These are phyloP conservation scores for Fraxinus albicans DNA, from an alignment of 305 asterid genomes.

Conservation along the genomic window DNA sequence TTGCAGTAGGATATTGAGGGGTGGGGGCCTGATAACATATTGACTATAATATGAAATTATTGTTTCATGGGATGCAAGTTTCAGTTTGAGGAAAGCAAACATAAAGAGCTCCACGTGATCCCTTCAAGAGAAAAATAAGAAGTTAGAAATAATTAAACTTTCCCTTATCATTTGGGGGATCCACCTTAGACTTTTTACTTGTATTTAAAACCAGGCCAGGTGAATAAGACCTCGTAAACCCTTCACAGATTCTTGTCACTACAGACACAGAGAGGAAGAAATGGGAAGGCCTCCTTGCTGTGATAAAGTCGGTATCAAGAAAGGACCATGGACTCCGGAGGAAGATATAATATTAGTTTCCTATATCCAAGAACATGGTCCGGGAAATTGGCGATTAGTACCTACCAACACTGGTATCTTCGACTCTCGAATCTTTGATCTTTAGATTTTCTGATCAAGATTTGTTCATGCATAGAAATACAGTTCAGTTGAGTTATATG, in stretches of 20 bases:
- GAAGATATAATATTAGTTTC: slow-evolving; percentile 89
- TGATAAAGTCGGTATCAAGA: slow-evolving; percentile 88
- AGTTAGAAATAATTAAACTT: slow-evolving; percentile 11
- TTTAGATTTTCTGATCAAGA: not conserved
- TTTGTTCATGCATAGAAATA: not conserved
- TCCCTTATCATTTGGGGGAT: slow-evolving; percentile 24
- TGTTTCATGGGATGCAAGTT: slow-evolving; percentile 39
- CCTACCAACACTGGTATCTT: slow-evolving; percentile 77
- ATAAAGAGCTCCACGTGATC: slow-evolving; percentile 49
- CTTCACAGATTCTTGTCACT: slow-evolving; percentile 25
- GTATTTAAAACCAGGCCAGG: slow-evolving; percentile 28
- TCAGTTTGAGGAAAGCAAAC: slow-evolving; percentile 28
- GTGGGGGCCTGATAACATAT: slow-evolving; percentile 31
- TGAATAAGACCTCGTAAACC: slow-evolving; percentile 27
- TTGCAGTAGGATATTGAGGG: slow-evolving; percentile 5
- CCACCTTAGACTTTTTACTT: slow-evolving; percentile 23
- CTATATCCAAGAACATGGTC: slow-evolving; percentile 92
- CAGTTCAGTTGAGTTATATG: not conserved
- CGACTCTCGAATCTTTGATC: not conserved
- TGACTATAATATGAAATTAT: slow-evolving; percentile 10
- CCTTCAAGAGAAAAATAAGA: slow-evolving; percentile 13
- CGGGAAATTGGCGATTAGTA: slow-evolving; percentile 92
- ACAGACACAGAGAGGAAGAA: slow-evolving; percentile 8
- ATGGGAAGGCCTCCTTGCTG: slow-evolving; percentile 98
- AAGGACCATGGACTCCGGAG: slow-evolving; percentile 99